Percentiles rank a stretch among this genome's conserved stretches.
phyloP scores from a whole-genome alignment of 2,329 filamentous ascomycete species.

The Beauveria rudraprayagi region DNA sequence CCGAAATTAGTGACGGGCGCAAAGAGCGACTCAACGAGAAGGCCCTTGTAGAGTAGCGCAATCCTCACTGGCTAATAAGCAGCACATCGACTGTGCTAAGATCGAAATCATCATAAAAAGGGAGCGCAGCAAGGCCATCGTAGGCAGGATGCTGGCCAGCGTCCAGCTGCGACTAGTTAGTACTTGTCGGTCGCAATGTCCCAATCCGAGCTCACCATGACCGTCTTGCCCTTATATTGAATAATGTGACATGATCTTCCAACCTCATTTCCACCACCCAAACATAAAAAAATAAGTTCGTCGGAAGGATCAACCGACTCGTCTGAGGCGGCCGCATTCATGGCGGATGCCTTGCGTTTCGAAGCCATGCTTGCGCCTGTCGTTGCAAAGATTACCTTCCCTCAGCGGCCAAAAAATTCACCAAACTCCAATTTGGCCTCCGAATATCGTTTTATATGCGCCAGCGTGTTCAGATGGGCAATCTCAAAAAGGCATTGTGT shows the following conservation, averaged over 20 bases:
- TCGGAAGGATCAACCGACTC: slow-evolving; percentile 89
- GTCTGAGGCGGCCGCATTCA: slow-evolving; percentile 59
- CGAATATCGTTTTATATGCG: neutral
- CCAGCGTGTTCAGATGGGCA: neutral
- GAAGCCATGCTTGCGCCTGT: slow-evolving; percentile 61
- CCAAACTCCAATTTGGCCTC: neutral
- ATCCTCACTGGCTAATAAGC: slow-evolving; percentile 95
- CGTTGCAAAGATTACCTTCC: neutral
- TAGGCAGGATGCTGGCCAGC: slow-evolving; percentile 95
- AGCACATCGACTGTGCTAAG: slow-evolving; percentile 95
- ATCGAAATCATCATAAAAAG: slow-evolving; percentile 98
- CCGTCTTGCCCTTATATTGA: slow-evolving; percentile 98
- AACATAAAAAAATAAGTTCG: slow-evolving; percentile 85
- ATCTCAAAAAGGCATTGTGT: neutral
- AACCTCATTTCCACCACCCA: slow-evolving; percentile 95
- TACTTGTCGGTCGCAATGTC: neutral
- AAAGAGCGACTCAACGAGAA: neutral
- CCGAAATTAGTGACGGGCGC: slow-evolving; percentile 4
- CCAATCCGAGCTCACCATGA: slow-evolving; percentile 61
- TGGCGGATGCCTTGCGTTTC: slow-evolving; percentile 78
- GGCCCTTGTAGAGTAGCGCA: neutral
- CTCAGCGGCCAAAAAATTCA: neutral
- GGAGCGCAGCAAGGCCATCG: slow-evolving; percentile 84
- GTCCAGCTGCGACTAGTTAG: slow-evolving; percentile 58
- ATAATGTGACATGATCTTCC: slow-evolving; percentile 96